phyloP scores from a whole-genome alignment of 768 basidiomycete genomes.

The Tulasnella sp. region DNA sequence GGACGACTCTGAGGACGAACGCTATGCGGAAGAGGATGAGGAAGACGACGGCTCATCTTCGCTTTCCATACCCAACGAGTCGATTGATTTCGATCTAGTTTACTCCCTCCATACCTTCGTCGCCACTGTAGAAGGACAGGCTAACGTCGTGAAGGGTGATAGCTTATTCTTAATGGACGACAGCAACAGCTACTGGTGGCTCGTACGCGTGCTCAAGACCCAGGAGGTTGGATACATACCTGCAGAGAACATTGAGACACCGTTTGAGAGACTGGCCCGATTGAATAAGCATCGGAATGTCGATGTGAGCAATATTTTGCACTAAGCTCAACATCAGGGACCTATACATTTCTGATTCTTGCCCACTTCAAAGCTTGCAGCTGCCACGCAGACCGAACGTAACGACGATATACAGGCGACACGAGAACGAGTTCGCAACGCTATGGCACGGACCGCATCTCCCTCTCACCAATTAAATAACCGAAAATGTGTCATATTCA shows the following conservation, averaged over 20 bases:
- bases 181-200: conserved; percentile 99
- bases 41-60: conserved; percentile 72
- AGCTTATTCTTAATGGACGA: conserved; percentile 95
- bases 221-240: conserved; percentile 99
- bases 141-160: conserved; percentile 97
- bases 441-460: conserved; percentile 20
- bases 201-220: conserved; percentile 94
- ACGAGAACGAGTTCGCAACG: conserved; percentile 42
- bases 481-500: conserved; percentile 57
- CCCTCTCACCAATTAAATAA: conserved; percentile 15
- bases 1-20: conserved; percentile 56
- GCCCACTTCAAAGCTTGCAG: conserved; percentile 44
- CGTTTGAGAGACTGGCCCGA: conserved; percentile 87
- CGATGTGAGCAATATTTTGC: conserved; percentile 49
- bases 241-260: conserved; percentile 98
- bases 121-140: conserved; percentile 96
- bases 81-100: conserved; percentile 86
- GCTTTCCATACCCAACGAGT: conserved; percentile 80
- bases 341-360: not conserved
- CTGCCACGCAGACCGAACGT: conserved; percentile 60
- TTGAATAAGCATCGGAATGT: conserved; percentile 97
- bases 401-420: conserved; percentile 41
- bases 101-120: conserved; percentile 94
- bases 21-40: conserved; percentile 47
- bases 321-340: not conserved